These are phyloP conservation scores for Cryptococcus hybrid DNA, from an alignment of 1,284 basidiomycete genomes.

Conservation along the genomic window DNA sequence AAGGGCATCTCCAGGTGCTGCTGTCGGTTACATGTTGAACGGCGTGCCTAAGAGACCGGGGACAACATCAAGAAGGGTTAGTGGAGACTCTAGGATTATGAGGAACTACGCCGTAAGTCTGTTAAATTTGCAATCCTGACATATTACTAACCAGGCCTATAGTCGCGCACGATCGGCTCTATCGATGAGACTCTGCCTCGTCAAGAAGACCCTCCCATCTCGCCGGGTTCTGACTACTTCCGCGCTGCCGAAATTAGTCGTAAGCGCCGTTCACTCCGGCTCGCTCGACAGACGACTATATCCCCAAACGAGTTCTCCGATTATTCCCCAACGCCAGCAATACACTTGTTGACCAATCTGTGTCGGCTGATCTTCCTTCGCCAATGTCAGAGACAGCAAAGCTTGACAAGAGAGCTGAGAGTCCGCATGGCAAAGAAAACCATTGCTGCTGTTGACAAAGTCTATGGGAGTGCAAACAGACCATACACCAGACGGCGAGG, in stretches of 20 bases:
- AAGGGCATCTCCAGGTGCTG: conserved; percentile 32
- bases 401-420: conserved; percentile 24
- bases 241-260: conserved; percentile 24
- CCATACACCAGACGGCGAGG: conserved; percentile 7
- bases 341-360: conserved; percentile 26
- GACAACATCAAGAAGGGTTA: conserved; percentile 20
- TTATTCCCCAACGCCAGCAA: conserved; percentile 20
- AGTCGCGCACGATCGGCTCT: conserved; percentile 32
- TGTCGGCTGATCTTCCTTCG: conserved; percentile 13
- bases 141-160: neutral
- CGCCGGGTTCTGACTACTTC: conserved; percentile 35
- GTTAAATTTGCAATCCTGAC: neutral
- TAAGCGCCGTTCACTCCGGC: conserved; percentile 40
- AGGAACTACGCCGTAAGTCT: conserved; percentile 28
- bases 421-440: conserved; percentile 34
- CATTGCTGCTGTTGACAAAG: conserved; percentile 61
- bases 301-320: conserved; percentile 27
- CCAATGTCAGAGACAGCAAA: conserved; percentile 25
- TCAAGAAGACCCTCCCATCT: conserved; percentile 22
- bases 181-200: conserved; percentile 29
- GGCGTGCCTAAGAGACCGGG: conserved; percentile 38
- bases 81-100: conserved; percentile 17
- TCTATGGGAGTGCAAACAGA: conserved; percentile 77
- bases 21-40: conserved; percentile 42
- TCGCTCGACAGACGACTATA: conserved; percentile 19